Base-by-base conservation (phyloP, 371 early-diverging fungal genomes). In the Apophysomyces ossiformis region DNA sequence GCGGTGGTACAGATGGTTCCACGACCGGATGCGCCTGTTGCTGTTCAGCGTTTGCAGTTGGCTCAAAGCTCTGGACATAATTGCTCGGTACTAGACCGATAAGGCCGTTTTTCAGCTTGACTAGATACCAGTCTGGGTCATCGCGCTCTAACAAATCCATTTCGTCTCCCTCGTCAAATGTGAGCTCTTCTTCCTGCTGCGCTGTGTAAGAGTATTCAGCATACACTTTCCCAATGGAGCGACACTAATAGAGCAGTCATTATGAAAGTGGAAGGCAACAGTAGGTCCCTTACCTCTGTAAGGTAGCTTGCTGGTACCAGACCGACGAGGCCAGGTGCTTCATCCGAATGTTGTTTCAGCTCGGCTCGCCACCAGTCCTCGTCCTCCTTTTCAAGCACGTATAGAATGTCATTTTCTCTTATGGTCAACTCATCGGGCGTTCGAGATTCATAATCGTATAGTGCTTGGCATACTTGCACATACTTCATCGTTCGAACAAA, bases 401-500 rank as follows among this genome's bases (percentile, higher is more conserved):
- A 93, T 26, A 93, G 68, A 59, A 90, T 74, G 71, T 90, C 87
- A 70, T 89, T 90, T 71, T 97, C 95, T 38, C 81, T 75, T 67
- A 97, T 85, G 54, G 81, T 76, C 62, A 97, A 81, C 79, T 97
- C 97, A 60, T 96, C 97, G 69, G 89, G 90, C 39, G 91, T 92
- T 46, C 87, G 83, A 37, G 96, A 92, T 54, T 87, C 87, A 78
- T 96, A 97, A 72, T 92, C 90, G 70, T 82, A 82, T 43, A 79
- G 69, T 60, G 80, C 72, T 70, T 76, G 74, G 58, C 75, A 78
- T 62, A 82, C 78, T 63, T 75, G 67, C 45, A 82, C 71, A 59
- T 82, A 82, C 67, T 71, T 78, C 83, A 82, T 82, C 58, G 37
- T 50, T 21, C 54, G 9, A 50, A 9, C n/a, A 50, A 50, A 50